Conservation (phyloP, 2,329 filamentous ascomycete genomes). For the Aspergillus tamarii region DNA sequence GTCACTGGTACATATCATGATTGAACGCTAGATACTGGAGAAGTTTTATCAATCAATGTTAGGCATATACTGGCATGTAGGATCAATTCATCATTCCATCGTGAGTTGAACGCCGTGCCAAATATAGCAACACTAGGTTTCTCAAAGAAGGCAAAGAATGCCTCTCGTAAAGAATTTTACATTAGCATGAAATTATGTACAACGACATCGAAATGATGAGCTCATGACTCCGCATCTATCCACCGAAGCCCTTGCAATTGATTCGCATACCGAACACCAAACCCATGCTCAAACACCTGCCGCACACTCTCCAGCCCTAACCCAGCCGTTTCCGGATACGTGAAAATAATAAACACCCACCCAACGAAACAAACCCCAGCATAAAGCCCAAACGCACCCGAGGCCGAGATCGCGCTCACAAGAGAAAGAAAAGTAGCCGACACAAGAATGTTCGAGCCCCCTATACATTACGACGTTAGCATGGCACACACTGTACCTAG, state of each 20-base stretch:
- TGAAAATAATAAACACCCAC: neutral
- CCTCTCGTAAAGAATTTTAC: neutral
- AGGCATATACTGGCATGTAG: neutral
- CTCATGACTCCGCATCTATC: neutral
- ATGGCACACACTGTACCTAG: too few relatives aligned
- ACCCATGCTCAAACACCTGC: neutral
- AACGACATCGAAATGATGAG: neutral
- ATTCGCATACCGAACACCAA: neutral
- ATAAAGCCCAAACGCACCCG: neutral
- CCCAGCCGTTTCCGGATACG: neutral
- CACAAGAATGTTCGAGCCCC: neutral
- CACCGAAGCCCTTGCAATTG: neutral
- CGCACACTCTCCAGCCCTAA: conserved; percentile 1
- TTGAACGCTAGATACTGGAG: neutral
- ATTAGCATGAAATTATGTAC: neutral
- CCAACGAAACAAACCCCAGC: neutral
- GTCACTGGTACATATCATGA: neutral
- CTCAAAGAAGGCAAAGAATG: neutral
- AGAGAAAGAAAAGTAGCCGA: neutral
- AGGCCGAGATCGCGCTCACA: neutral
- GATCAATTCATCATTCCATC: neutral
- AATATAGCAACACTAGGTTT: neutral
- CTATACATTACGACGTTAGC: neutral
- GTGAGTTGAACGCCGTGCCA: neutral
- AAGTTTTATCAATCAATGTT: neutral